phyloP scores from a whole-genome alignment of 768 basidiomycete genomes.

The Russula abietina region DNA sequence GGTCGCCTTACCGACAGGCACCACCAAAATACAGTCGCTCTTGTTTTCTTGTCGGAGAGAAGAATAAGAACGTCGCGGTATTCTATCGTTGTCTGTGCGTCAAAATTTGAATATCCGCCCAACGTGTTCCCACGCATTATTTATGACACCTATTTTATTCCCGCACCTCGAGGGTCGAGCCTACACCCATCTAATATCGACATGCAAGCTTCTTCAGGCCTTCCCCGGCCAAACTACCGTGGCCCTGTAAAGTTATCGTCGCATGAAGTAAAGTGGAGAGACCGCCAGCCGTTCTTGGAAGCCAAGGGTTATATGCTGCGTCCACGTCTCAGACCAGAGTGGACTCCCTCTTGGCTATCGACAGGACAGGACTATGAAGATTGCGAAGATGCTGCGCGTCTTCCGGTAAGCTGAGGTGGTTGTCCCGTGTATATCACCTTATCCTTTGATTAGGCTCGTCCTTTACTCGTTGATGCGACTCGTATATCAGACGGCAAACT shows the following conservation, averaged over 20 bases:
- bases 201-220: background rate
- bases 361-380: background rate
- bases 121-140: background rate
- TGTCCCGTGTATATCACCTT: background rate
- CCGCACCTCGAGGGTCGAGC: background rate
- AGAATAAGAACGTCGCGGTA: background rate
- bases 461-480: constrained; percentile 24
- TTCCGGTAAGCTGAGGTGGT: constrained; percentile 6
- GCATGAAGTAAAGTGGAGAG: too few species aligned
- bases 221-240: too few species aligned
- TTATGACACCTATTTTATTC: background rate
- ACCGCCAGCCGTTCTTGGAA: too few species aligned
- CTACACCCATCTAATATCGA: too few species aligned
- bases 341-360: constrained; percentile 21
- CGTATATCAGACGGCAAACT: too few species aligned
- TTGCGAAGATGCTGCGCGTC: constrained; percentile 1
- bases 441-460: background rate
- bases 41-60: background rate
- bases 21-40: too few species aligned
- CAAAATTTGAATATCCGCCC: background rate
- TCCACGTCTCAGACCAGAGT: too few species aligned
- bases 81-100: background rate
- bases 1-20: background rate
- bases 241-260: background rate
- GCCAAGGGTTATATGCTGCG: too few species aligned